phyloP scores from a whole-genome alignment of 2,329 filamentous ascomycete species.

The Arthrobotrys conoides region DNA sequence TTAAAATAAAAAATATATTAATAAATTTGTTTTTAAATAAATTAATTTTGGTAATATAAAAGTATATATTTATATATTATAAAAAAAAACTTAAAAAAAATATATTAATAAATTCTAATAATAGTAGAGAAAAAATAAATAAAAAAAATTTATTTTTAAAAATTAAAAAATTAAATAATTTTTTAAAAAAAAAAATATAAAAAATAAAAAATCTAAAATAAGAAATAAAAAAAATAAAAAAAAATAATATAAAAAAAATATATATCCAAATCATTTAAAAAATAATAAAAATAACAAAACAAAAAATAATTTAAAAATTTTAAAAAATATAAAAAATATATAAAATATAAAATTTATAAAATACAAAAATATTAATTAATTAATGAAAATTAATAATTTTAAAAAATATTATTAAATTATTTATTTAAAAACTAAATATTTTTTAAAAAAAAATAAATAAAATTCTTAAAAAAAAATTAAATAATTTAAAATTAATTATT shows the following conservation, averaged over 20 bases:
- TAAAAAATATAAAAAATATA: not conserved
- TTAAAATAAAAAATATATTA: no score
- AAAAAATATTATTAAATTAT: not conserved
- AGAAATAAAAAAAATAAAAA: slow-evolving; percentile 9
- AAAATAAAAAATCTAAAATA: not conserved
- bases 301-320: not conserved
- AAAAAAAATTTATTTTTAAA: slow-evolving; percentile 23
- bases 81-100: no score
- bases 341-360: not conserved
- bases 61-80: no score
- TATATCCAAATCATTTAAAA: not conserved
- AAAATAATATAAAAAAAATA: no score
- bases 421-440: not conserved
- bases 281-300: slow-evolving; percentile 24
- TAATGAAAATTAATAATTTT: no score
- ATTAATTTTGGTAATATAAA: no score
- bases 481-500: not conserved
- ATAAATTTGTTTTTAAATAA: no score
- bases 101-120: slow-evolving; percentile 9
- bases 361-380: no score
- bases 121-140: slow-evolving; percentile 15
- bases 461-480: not conserved
- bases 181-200: slow-evolving; percentile 16
- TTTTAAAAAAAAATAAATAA: not conserved
- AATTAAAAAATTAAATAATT: slow-evolving; percentile 5